Conservation (phyloP, 306 rosid species). For the Alnus rubra region DNA sequence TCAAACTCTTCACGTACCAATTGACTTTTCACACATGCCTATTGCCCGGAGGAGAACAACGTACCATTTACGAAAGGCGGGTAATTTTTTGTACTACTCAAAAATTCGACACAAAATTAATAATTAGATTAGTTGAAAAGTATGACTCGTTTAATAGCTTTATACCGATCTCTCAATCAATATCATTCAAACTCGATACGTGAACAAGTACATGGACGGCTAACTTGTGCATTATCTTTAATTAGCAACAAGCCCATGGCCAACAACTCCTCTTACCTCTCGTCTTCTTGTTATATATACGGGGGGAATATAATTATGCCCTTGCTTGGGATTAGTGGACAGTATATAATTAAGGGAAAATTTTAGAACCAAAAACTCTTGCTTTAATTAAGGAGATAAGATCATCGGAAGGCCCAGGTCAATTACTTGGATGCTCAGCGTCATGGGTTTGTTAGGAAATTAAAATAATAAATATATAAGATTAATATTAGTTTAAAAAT, state of each 20-base stretch:
- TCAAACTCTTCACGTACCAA: constrained; percentile 32
- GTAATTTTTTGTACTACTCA: too few species aligned
- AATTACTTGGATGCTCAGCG: background rate
- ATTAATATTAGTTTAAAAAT: too few species aligned
- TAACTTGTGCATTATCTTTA: background rate
- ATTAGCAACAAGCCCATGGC: too few species aligned
- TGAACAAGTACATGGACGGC: too few species aligned
- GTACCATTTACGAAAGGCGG: background rate
- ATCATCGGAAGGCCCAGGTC: background rate
- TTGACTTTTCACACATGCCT: constrained; percentile 31
- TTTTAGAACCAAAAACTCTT: background rate
- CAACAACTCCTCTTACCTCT: constrained; percentile 2
- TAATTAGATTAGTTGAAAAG: too few species aligned
- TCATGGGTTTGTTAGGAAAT: constrained; percentile 33
- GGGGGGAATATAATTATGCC: background rate
- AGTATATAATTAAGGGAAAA: background rate
- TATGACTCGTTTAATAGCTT: too few species aligned
- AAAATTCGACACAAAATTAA: too few species aligned
- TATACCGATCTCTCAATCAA: too few species aligned
- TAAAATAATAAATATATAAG: background rate
- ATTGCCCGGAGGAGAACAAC: background rate
- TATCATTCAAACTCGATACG: too few species aligned
- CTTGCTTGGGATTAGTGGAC: constrained; percentile 1
- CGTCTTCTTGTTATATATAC: background rate
- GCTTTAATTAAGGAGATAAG: background rate